Base-by-base conservation (phyloP, 106 monocot genomes). In the Cymbidium sinense region DNA sequence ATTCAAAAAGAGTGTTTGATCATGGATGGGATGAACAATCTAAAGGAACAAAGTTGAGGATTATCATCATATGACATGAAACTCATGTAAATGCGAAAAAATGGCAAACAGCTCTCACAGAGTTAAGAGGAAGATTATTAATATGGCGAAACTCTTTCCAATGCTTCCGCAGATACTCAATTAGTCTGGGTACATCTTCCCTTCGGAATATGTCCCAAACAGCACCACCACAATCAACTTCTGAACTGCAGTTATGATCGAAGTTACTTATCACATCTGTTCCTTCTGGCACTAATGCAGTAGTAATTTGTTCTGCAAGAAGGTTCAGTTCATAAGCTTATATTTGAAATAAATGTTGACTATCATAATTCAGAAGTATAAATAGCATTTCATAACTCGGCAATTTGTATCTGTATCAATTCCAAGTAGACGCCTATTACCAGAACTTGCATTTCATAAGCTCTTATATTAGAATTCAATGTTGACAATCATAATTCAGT, bases 171-270 rank as follows among this genome's bases (percentile, higher is more conserved):
- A 88, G 33, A 71, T 88, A 88, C 43, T 80, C 77, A 54, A 39
- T 54, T 62, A 85, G 73, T 69, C 80, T 82, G 34, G 84, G 82
- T 15, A 80, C 74, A 83, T 88, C 88, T 30, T 85, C 21, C 77
- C 88, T 85, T 13, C 85, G 82, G 74, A 88, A 88, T 77, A 88
- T 85, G 61, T 88, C 88, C 88, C 85, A 88, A 75, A 88, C 64
- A 71, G 85, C 84, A 80, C 88, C 82, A 34, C 85, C 84, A 86
- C 35, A 23, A 43, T 34, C 43, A 70, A 64, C 36, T 25, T 65
- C 70, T n/a, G 64, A n/a, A 23, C n/a, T 73, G 69, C 33, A 50
- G 27, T 50, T 62, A 19, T 28, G 5, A 19, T 73, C 25, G 18
- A 76, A 78, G 5, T 52, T 62, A 79, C 54, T 23, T 34, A 23